These are phyloP conservation scores for Cerioporus squamosus DNA, from an alignment of 1,284 basidiomycete genomes.

Conservation along the genomic window DNA sequence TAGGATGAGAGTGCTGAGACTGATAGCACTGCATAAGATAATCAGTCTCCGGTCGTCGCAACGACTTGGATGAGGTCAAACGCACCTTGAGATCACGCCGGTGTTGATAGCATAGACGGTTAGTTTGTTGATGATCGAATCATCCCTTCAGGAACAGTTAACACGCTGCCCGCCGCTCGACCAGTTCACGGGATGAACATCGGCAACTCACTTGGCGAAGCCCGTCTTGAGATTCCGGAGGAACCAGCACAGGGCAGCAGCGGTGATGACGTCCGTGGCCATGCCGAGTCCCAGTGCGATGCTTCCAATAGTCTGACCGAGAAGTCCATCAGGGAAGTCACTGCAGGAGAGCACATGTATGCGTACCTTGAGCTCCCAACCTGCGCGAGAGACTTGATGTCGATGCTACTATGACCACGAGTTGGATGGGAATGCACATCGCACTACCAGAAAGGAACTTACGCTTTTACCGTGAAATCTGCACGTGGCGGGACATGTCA, in stretches of 20 bases:
- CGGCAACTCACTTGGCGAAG: constrained; percentile 40
- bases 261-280: constrained; percentile 52
- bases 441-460: constrained; percentile 1
- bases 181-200: neutral
- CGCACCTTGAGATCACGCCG: constrained; percentile 63
- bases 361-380: constrained; percentile 20
- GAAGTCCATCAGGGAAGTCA: neutral
- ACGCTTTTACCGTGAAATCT: constrained; percentile 24
- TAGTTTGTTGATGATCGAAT: constrained; percentile 59
- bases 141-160: constrained; percentile 44
- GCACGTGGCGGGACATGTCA: neutral
- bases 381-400: constrained; percentile 10
- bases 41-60: neutral
- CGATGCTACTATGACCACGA: constrained; percentile 2
- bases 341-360: neutral
- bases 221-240: constrained; percentile 55
- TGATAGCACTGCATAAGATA: constrained; percentile 51
- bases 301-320: constrained; percentile 43
- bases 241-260: constrained; percentile 54
- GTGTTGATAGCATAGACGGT: constrained; percentile 63
- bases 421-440: neutral
- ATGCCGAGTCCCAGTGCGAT: constrained; percentile 49
- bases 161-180: neutral
- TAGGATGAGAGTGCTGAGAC: constrained; percentile 57
- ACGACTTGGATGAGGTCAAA: neutral